These are phyloP conservation scores for Blumeriella jaapii DNA, from an alignment of 2,329 filamentous ascomycete genomes.

Conservation along the genomic window DNA sequence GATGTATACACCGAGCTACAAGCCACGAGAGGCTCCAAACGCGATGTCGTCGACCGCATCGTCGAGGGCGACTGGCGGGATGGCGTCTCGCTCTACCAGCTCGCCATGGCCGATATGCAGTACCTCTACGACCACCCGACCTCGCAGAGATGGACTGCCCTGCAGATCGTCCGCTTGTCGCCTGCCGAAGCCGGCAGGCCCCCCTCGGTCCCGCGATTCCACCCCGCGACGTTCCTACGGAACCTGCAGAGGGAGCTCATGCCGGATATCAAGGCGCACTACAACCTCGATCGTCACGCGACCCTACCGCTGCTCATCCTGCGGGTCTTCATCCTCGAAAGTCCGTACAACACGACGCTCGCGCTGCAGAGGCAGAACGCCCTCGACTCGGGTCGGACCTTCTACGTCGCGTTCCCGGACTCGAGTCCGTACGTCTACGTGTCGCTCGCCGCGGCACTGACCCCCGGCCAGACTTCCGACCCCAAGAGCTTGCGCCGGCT, in stretches of 20 bases:
- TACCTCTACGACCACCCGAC: slow-evolving; percentile 54
- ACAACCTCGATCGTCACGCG: slow-evolving; percentile 63
- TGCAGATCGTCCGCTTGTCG: slow-evolving; percentile 43
- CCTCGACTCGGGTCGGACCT: slow-evolving; percentile 55
- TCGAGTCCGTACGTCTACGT: slow-evolving; percentile 66
- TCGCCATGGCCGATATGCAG: slow-evolving; percentile 58
- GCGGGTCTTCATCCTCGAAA: slow-evolving; percentile 70
- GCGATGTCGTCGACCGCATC: slow-evolving; percentile 52
- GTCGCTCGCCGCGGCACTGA: slow-evolving; percentile 36
- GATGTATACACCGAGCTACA: slow-evolving; percentile 52
- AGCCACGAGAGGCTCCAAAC: slow-evolving; percentile 45
- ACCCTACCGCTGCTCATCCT: slow-evolving; percentile 59
- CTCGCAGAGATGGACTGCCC: slow-evolving; percentile 53
- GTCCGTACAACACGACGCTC: slow-evolving; percentile 59
- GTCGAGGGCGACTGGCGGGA: slow-evolving; percentile 58
- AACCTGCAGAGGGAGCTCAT: slow-evolving; percentile 64
- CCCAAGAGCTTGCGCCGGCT: slow-evolving; percentile 55
- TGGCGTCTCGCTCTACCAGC: slow-evolving; percentile 52
- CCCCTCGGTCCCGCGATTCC: slow-evolving; percentile 55
- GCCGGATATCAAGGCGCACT: slow-evolving; percentile 74
- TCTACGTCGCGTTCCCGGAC: slow-evolving; percentile 76
- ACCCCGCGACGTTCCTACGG: slow-evolving; percentile 68
- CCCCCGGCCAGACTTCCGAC: slow-evolving; percentile 32
- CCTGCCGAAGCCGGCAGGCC: slow-evolving; percentile 32
- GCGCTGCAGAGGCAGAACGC: slow-evolving; percentile 31